Percentiles rank a stretch among this genome's conserved stretches.
These are phyloP conservation scores for Pythium pyrilobum DNA, from an alignment of 352 stramenopile genomes.

Conservation along the genomic window DNA sequence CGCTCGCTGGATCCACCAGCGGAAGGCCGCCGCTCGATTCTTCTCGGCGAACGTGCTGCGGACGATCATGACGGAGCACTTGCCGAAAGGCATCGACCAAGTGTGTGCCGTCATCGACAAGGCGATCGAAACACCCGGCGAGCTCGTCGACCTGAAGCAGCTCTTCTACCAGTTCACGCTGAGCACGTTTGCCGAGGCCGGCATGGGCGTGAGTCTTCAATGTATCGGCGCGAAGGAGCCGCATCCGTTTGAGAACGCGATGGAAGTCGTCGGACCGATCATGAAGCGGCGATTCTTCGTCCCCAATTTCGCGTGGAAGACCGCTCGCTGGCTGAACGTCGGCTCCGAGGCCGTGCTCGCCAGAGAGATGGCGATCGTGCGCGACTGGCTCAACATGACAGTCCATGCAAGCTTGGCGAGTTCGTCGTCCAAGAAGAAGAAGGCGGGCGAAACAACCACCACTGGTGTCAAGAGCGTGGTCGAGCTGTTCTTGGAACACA, in stretches of 20 bases:
- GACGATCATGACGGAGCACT: conserved; percentile 3
- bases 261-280: conserved; percentile 25
- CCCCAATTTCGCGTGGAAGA: conserved; percentile 42
- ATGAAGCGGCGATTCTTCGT: conserved; percentile 36
- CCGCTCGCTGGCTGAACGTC: conserved; percentile 35
- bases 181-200: conserved; percentile 47
- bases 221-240: conserved; percentile 24
- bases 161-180: conserved; percentile 42
- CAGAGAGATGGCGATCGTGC: conserved; percentile 20
- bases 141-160: conserved; percentile 13
- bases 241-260: conserved; percentile 39
- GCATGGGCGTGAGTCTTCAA: conserved; percentile 36
- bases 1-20: conserved; percentile 21
- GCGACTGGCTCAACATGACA: conserved; percentile 33
- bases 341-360: conserved; percentile 29
- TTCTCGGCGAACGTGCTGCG: conserved; percentile 24
- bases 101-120: not conserved
- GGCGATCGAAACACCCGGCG: not conserved
- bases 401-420: conserved; percentile 18
- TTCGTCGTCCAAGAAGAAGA: not conserved
- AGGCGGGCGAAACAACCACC: not conserved
- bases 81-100: not conserved
- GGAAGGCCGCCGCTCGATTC: conserved; percentile 20
- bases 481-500: conserved; percentile 11
- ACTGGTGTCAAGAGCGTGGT: conserved; percentile 1